Evolutionary conservation across 1,284 basidiomycete species (phyloP), one percentile per base, ranked within the genome.

Genomic region (Butyriboletus appendiculatus): DNA sequence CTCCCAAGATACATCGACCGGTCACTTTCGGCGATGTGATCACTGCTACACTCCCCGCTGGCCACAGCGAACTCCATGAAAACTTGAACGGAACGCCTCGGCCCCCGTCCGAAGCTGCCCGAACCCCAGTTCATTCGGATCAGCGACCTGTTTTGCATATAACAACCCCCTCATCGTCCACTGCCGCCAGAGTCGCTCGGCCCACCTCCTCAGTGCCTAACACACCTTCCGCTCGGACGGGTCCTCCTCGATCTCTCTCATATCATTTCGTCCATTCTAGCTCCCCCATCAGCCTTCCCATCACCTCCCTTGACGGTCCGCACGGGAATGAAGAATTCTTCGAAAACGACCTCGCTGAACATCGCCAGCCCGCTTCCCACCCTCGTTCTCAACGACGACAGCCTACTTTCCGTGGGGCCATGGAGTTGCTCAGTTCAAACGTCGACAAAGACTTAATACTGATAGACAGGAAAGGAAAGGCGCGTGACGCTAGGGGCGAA

Each of bases 161-260:
- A 53, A 44, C 50, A 22, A 56, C 58, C 11, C 42, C 53, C 10
- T 48, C 57, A 38, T 45, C 50, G 40, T 56, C 51, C 15, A 34
- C 53, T 5, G 26, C 57, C 28, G 11, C 24, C 28, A 58, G 47
- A 18, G 30, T 45, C 3, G 40, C 53, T 26, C 60, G 56, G 30
- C 54, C 53, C 39, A 32, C 50, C 9, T 20, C 48, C 10, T 59
- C 62, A 40, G 66, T 68, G 28, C 76, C 71, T 39, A 72, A 76
- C 56, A 86, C 86, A 0, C 88, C 88, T 12, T 81, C 85, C 5
- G 73, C 75, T 45, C 77, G 88, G 45, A 89, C 86, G 6, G 88
- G 88, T 18, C 86, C 88, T 40, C 88, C 88, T 10, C 78, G 88
- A 37, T 88, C 88, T 0, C 74, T 90, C 34, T 87, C 86, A 2